These are phyloP conservation scores for Hypoxylon fragiforme DNA, from an alignment of 495 filamentous ascomycete genomes.

Conservation along the genomic window DNA sequence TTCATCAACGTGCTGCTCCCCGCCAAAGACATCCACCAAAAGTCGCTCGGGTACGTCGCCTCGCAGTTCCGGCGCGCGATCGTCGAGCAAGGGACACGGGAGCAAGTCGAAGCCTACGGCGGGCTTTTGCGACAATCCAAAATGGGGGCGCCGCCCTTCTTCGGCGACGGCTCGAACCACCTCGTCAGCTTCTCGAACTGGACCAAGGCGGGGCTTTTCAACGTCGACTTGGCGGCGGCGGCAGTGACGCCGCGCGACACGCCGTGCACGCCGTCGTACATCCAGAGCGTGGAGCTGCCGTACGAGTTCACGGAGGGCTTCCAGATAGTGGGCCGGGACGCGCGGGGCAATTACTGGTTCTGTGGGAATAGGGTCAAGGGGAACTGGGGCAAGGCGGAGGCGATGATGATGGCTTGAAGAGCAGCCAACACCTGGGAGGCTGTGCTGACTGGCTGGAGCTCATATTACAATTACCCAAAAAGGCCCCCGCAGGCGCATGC, in stretches of 20 bases:
- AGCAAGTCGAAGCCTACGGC: background rate
- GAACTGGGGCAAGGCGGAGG: background rate
- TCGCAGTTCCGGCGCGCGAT: background rate
- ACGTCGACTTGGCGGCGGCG: background rate
- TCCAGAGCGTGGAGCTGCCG: background rate
- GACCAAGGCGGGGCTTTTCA: background rate
- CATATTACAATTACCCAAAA: too few relatives aligned
- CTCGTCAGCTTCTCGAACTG: background rate
- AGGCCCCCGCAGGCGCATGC: too few relatives aligned
- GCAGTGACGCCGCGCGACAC: background rate
- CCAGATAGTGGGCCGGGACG: background rate
- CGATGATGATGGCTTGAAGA: background rate
- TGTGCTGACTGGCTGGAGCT: too few relatives aligned
- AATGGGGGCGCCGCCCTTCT: background rate
- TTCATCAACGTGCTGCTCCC: background rate
- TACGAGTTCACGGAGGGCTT: background rate
- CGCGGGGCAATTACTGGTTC: background rate
- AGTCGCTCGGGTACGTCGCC: background rate
- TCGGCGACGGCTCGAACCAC: background rate
- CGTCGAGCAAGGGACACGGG: background rate
- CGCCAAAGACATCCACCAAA: background rate
- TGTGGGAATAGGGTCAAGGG: background rate
- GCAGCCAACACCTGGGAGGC: too few relatives aligned
- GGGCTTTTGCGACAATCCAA: background rate
- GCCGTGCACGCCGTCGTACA: background rate